Percentiles rank a stretch among this genome's conserved stretches.
Conservation (phyloP, 225 moss, liverwort and hornwort species). For the Straminergon stramineum region DNA sequence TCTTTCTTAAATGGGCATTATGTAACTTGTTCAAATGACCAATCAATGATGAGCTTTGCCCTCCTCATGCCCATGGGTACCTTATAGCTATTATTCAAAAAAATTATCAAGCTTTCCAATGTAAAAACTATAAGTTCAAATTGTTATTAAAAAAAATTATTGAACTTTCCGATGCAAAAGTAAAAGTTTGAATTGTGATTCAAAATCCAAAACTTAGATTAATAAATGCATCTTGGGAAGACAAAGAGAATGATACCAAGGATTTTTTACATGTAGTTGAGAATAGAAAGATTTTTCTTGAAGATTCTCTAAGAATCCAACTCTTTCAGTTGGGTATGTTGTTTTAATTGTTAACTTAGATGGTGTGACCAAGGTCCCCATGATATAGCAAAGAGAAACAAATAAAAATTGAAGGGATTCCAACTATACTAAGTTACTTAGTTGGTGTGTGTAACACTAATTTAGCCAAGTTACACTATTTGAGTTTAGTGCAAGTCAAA, state of each 20-base stretch:
- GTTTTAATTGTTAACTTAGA: not conserved
- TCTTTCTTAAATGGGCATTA: not conserved
- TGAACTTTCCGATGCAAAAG: not conserved
- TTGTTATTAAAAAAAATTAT: not conserved
- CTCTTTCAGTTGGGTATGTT: too few species aligned
- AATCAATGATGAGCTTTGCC: not conserved
- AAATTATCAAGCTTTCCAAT: not conserved
- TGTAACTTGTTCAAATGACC: not conserved
- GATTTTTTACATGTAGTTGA: too few species aligned
- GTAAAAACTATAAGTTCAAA: not conserved
- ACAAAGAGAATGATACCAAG: not conserved
- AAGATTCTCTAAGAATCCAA: too few species aligned
- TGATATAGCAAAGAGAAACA: not conserved
- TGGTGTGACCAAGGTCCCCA: rapidly evolving
- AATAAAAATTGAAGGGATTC: not conserved
- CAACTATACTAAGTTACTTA: not conserved
- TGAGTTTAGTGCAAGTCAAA: too few species aligned
- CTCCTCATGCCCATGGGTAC: not conserved
- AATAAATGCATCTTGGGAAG: not conserved
- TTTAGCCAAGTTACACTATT: too few species aligned
- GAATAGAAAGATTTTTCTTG: too few species aligned
- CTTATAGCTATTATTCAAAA: not conserved
- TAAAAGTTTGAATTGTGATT: not conserved
- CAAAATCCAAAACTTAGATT: not conserved
- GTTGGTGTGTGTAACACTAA: too few species aligned